phyloP scores from a whole-genome alignment of 164 flowering plant genomes.

The Cinnamomum micranthum region DNA sequence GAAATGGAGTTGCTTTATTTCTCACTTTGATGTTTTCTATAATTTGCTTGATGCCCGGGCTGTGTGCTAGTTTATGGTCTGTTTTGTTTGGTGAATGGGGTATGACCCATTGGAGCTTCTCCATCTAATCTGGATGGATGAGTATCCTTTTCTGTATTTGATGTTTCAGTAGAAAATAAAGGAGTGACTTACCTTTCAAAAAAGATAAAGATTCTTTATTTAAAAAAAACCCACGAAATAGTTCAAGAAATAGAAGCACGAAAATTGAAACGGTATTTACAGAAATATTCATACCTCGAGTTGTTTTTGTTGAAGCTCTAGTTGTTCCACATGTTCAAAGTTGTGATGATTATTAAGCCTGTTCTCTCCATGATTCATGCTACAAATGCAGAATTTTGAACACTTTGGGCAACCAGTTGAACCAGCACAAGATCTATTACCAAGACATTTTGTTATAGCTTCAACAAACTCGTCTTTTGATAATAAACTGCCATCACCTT shows the following conservation, averaged over 20 bases:
- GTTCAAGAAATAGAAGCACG: background rate
- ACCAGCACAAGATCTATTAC: slow-evolving; percentile 27
- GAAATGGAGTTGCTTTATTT: no score
- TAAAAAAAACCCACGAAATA: background rate
- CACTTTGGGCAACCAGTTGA: slow-evolving; percentile 46
- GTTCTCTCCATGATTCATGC: slow-evolving; percentile 32
- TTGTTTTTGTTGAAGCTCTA: slow-evolving; percentile 48
- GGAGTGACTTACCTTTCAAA: background rate
- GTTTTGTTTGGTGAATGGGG: no score
- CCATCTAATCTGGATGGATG: no score
- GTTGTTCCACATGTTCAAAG: slow-evolving; percentile 23
- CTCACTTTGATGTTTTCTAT: no score
- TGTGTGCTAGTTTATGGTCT: no score
- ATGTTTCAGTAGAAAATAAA: no score
- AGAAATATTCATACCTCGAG: slow-evolving; percentile 45
- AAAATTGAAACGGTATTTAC: background rate
- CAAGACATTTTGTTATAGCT: slow-evolving; percentile 54
- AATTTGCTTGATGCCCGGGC: no score
- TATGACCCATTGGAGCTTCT: no score
- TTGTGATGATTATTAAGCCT: slow-evolving; percentile 9
- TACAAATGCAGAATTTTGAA: slow-evolving; percentile 54
- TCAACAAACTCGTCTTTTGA: slow-evolving; percentile 52
- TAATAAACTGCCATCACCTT: slow-evolving; percentile 26
- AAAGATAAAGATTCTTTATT: no score
- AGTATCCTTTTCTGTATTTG: no score